These are phyloP conservation scores for Salix dunnii DNA, from an alignment of 345 rosid species.

Conservation along the genomic window DNA sequence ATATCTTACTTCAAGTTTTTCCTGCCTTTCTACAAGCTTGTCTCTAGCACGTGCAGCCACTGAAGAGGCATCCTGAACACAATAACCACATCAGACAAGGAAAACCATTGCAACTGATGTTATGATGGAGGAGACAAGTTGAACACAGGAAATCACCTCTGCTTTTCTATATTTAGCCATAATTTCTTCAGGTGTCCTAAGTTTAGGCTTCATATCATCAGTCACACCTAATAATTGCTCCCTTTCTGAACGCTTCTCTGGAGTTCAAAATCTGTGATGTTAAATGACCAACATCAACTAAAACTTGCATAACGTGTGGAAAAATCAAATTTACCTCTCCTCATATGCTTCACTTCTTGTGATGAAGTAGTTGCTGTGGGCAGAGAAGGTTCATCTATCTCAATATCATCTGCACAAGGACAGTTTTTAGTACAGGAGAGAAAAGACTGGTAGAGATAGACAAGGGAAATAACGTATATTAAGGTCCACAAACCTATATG, in stretches of 20 bases:
- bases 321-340: slow-evolving; percentile 10
- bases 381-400: slow-evolving; percentile 26
- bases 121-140: neutral
- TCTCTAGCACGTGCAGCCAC: slow-evolving; percentile 24
- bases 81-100: slow-evolving; percentile 2
- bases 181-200: slow-evolving; percentile 27
- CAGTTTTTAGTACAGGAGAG: neutral
- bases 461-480: slow-evolving; percentile 16
- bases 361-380: slow-evolving; percentile 16
- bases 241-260: slow-evolving; percentile 20
- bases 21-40: slow-evolving; percentile 28
- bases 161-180: slow-evolving; percentile 26
- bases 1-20: slow-evolving; percentile 24
- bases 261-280: slow-evolving; percentile 5
- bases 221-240: slow-evolving; percentile 18
- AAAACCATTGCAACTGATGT: slow-evolving; percentile 1
- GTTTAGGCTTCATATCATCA: slow-evolving; percentile 22
- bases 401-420: slow-evolving; percentile 24
- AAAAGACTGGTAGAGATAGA: neutral
- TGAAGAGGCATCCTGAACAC: slow-evolving; percentile 26
- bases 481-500: slow-evolving; percentile 23
- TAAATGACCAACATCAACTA: neutral
- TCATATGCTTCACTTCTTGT: slow-evolving; percentile 25
- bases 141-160: slow-evolving; percentile 29
- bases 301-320: neutral